Percentiles rank a stretch among this genome's conserved stretches.
Evolutionary conservation across 2,329 filamentous ascomycete species (phyloP).

Genomic region (Ceratocystis cacaofunesta): DNA sequence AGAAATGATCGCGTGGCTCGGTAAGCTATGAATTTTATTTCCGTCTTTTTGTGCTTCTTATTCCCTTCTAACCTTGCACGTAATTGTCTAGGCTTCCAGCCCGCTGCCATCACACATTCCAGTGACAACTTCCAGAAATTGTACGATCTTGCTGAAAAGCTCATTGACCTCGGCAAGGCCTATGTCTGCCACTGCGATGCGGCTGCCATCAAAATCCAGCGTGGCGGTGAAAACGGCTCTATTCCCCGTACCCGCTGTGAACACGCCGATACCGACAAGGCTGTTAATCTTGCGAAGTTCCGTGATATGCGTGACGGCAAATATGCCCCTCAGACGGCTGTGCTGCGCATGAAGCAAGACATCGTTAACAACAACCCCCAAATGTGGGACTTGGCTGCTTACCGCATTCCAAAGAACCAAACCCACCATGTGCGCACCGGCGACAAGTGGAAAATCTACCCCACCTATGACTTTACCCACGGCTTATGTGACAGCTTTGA

Average conservation of each 20-base stretch:
- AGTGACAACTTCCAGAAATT: slow-evolving; percentile 81
- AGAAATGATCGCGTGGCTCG: slow-evolving; percentile 76
- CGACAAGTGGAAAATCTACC: slow-evolving; percentile 79
- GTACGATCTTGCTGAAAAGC: slow-evolving; percentile 75
- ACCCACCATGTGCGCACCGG: slow-evolving; percentile 65
- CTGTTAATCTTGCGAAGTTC: slow-evolving; percentile 70
- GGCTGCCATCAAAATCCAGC: slow-evolving; percentile 70
- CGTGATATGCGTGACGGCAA: slow-evolving; percentile 81
- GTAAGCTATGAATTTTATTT: slow-evolving; percentile 21
- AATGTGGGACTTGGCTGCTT: slow-evolving; percentile 93
- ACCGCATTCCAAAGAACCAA: slow-evolving; percentile 61
- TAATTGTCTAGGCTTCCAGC: slow-evolving; percentile 43
- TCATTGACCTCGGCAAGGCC: slow-evolving; percentile 54
- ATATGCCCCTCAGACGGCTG: slow-evolving; percentile 71
- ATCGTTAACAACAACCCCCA: slow-evolving; percentile 74
- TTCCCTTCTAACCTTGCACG: background rate
- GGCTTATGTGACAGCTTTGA: slow-evolving; percentile 89
- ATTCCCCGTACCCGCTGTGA: slow-evolving; percentile 62
- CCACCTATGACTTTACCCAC: slow-evolving; percentile 86
- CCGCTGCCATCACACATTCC: slow-evolving; percentile 66
- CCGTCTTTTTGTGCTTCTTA: background rate
- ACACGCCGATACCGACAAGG: slow-evolving; percentile 59
- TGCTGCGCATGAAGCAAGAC: slow-evolving; percentile 86
- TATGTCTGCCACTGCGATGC: slow-evolving; percentile 86
- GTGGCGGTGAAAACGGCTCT: slow-evolving; percentile 58